These are phyloP conservation scores for Skeletonema tropicum DNA, from an alignment of 108 stramenopile species.

Conservation along the genomic window DNA sequence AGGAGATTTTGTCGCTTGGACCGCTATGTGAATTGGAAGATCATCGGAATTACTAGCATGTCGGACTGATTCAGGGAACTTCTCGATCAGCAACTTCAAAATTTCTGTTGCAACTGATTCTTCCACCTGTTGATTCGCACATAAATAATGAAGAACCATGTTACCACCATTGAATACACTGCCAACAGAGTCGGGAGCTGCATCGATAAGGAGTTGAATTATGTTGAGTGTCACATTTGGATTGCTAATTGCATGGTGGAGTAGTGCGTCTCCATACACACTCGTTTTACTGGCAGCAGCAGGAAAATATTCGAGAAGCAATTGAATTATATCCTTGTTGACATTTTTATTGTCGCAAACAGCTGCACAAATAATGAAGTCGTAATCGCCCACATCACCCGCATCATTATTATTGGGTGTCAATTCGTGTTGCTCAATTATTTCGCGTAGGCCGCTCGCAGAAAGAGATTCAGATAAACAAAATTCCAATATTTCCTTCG, in stretches of 20 bases:
- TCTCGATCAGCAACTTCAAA: constrained; percentile 6
- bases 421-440: too few relatives aligned
- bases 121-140: neutral
- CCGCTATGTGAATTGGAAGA: constrained; percentile 6
- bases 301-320: too few relatives aligned
- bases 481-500: too few relatives aligned
- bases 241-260: neutral
- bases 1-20: neutral
- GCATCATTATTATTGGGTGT: neutral
- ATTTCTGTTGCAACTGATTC: neutral
- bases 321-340: neutral
- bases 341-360: neutral
- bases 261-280: neutral
- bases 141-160: constrained; percentile 8
- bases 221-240: neutral
- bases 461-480: too few relatives aligned
- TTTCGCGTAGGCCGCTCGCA: too few relatives aligned
- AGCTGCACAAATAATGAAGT: neutral
- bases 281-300: neutral
- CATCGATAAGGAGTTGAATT: constrained; percentile 17
- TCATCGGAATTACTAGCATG: neutral
- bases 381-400: neutral
- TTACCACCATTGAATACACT: neutral
- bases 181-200: neutral
- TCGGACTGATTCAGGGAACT: neutral